Evolutionary conservation across 805 yeast species (phyloP), one percentile per base, ranked within the genome.

Genomic region (Pichia sporocuriosa): DNA sequence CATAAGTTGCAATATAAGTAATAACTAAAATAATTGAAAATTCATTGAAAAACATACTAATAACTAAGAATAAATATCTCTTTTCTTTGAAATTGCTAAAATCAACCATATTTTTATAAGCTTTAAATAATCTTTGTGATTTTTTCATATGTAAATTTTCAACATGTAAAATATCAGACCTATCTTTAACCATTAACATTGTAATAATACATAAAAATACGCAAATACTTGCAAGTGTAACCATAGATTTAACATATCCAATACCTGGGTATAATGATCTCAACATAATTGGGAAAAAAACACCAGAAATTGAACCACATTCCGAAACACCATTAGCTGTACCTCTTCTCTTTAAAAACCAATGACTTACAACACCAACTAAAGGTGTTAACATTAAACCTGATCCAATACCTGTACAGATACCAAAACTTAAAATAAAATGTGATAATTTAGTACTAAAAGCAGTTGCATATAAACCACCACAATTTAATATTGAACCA

Each of bases 371-470:
- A 19, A 77, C 79, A 12, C 84, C 74, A 5, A 81, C 68, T 32
- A 78, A 59, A 0, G 88, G 87, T 6, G 80, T 71, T 58, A 77
- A 68, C 34, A 79, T 67, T 27, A 80, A 57, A 2, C 84, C 83
- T 28, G 74, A 68, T 0, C 85, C 86, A 6, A 73, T 49, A 5
- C 87, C 88, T 35, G 72, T 61, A 16, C 72, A 65, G 4, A 81
- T 52, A 4, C 79, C 76, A 55, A 81, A 77, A 23, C 81, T 67
- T 17, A 81, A 55, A 16, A 82, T 67, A 51, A 82, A 82, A 43
- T 81, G 85, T 66, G 75, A 79, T 5, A 77, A 67, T 9, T 69
- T 53, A 1, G 61, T 63, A 50, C 81, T 70, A 23, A 39, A 70
- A 6, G 58, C 83, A 67, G 50, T 64, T 64, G 55, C 56, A 36